Percentiles rank a stretch among this genome's conserved stretches.
phyloP scores from a whole-genome alignment of 257 asterid species.

The Plantago major region DNA sequence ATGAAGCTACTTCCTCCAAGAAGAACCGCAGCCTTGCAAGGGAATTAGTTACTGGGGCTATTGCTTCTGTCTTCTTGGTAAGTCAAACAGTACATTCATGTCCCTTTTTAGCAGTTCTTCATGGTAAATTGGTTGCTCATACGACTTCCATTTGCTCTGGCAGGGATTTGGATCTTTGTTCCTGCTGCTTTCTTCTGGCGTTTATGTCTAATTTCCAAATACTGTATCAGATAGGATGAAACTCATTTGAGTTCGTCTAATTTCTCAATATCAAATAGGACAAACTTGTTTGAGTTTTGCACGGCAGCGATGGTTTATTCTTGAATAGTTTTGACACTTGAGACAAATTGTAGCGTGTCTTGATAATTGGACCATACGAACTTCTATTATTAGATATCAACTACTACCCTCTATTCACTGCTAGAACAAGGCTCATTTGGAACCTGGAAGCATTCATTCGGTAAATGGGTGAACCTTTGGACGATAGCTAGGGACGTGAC shows the following conservation, averaged over 20 bases:
- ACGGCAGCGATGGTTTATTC: no score
- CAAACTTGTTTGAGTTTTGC: not conserved
- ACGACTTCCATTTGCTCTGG: slow-evolving; percentile 17
- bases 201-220: slow-evolving; percentile 60
- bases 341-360: slow-evolving; percentile 15
- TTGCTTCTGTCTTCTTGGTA: slow-evolving; percentile 95
- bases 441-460: no score
- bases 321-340: not conserved
- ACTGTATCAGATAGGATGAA: slow-evolving; percentile 10
- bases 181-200: slow-evolving; percentile 91
- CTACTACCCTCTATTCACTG: no score
- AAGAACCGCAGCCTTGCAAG: slow-evolving; percentile 75
- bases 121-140: slow-evolving; percentile 6
- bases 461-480: no score
- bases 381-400: not conserved
- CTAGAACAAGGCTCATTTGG: no score
- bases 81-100: not conserved
- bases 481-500: no score
- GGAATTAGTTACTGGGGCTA: slow-evolving; percentile 79
- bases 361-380: not conserved
- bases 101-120: not conserved
- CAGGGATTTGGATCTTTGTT: slow-evolving; percentile 98
- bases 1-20: slow-evolving; percentile 90
- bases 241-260: slow-evolving; percentile 5
- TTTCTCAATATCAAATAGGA: slow-evolving; percentile 4